Conservation (phyloP, 768 basidiomycete species). For the Tulasnella sp. region DNA sequence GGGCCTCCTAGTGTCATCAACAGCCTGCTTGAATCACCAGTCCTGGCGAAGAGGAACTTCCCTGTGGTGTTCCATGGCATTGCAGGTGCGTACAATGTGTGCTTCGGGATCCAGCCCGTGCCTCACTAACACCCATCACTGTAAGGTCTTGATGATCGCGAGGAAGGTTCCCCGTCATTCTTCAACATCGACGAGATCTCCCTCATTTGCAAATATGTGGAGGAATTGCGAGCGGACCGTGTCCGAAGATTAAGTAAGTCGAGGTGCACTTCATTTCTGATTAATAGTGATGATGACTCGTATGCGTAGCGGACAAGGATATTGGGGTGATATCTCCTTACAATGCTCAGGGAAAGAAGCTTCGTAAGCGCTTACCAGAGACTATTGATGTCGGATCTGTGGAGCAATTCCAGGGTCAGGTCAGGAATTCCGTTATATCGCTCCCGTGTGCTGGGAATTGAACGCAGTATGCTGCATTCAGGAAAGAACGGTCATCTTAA, state of each 20-base stretch:
- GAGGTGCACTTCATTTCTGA: neutral
- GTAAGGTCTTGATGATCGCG: constrained; percentile 44
- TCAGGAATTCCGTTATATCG: neutral
- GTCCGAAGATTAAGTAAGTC: constrained; percentile 19
- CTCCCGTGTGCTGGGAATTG: too few relatives aligned
- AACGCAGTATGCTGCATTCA: neutral
- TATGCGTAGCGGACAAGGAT: constrained; percentile 24
- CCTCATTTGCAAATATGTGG: constrained; percentile 45
- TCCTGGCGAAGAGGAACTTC: constrained; percentile 42
- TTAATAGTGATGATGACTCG: neutral
- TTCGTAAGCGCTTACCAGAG: constrained; percentile 35
- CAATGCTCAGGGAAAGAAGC: constrained; percentile 48
- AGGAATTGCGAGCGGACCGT: constrained; percentile 32
- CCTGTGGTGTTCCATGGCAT: constrained; percentile 57
- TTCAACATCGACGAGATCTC: constrained; percentile 57
- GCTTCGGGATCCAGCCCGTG: neutral
- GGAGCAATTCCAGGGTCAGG: constrained; percentile 23
- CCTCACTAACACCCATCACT: neutral
- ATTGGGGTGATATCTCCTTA: constrained; percentile 59
- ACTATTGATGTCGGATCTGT: constrained; percentile 19
- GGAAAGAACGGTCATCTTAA: constrained; percentile 21
- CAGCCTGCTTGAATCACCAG: constrained; percentile 27
- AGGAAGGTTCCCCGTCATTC: constrained; percentile 59
- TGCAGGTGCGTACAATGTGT: constrained; percentile 33
- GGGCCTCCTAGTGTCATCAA: constrained; percentile 32